A percentile compares a stretch with the other conserved stretches of the same genome.
phyloP scores from a whole-genome alignment of 2,329 filamentous ascomycete genomes.

The Colletotrichum chlorophyti region DNA sequence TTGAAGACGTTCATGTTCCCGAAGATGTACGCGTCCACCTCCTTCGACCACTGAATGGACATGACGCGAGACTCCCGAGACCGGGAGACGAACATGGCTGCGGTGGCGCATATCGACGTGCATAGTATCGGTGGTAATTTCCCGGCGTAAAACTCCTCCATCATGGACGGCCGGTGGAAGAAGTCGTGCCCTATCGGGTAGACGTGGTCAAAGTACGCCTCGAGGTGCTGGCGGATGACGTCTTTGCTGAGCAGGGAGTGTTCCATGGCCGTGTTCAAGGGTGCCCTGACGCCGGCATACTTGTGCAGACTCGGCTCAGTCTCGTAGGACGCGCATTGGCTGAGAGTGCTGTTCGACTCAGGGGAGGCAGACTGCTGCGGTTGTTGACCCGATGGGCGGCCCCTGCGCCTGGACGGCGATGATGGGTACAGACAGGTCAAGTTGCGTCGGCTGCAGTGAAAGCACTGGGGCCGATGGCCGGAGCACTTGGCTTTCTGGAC shows the following conservation, averaged over 20 bases:
- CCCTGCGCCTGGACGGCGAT: not conserved
- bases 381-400: not conserved
- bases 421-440: slow-evolving; percentile 3
- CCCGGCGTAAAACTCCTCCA: not conserved
- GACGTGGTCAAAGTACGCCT: slow-evolving; percentile 16
- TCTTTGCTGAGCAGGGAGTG: slow-evolving; percentile 12
- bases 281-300: not conserved
- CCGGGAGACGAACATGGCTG: not conserved
- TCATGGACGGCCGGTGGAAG: slow-evolving; percentile 18
- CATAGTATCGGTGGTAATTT: not conserved
- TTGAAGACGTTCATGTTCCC: slow-evolving; percentile 1
- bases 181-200: slow-evolving; percentile 15
- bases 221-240: slow-evolving; percentile 16
- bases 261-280: not conserved
- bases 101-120: not conserved
- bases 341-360: not conserved
- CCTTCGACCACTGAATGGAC: not conserved
- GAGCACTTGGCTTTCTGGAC: slow-evolving; percentile 43
- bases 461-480: slow-evolving; percentile 31
- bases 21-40: not conserved
- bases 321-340: slow-evolving; percentile 1
- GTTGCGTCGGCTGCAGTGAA: slow-evolving; percentile 9
- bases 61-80: not conserved
- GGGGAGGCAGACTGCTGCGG: not conserved
- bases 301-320: not conserved